phyloP scores from a whole-genome alignment of 345 rosid genomes.

The Moricandia moricandioides region DNA sequence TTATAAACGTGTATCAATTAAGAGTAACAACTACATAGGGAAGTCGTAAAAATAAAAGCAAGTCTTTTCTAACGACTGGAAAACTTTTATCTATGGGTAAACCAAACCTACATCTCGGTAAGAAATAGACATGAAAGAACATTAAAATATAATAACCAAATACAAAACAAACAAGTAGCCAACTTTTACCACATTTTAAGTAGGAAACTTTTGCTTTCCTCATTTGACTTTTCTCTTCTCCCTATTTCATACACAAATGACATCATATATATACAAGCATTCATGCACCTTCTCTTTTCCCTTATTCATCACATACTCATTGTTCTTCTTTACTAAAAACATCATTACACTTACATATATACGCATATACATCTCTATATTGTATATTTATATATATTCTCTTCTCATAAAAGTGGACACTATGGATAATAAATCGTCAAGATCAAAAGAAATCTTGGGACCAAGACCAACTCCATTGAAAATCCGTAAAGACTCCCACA shows the following conservation, averaged over 20 bases:
- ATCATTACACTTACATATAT: slow-evolving; percentile 12
- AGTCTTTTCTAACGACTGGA: slow-evolving; percentile 22
- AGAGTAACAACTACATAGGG: neutral
- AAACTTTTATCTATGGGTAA: slow-evolving; percentile 5
- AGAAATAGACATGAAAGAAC: slow-evolving; percentile 21
- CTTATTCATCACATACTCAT: slow-evolving; percentile 33
- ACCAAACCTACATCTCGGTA: slow-evolving; percentile 26
- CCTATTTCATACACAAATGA: slow-evolving; percentile 4
- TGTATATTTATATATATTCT: neutral
- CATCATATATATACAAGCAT: slow-evolving; percentile 28
- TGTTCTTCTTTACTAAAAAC: slow-evolving; percentile 21
- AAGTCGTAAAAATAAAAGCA: neutral
- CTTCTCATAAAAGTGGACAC: slow-evolving; percentile 12
- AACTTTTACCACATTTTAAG: slow-evolving; percentile 34
- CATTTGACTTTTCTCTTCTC: slow-evolving; percentile 35
- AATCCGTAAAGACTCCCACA: slow-evolving; percentile 71
- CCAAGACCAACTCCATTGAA: slow-evolving; percentile 77
- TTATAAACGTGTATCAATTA: neutral
- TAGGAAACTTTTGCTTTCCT: slow-evolving; percentile 18
- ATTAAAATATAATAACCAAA: slow-evolving; percentile 7
- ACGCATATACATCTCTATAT: neutral
- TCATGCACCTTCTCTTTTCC: slow-evolving; percentile 22
- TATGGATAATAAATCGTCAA: slow-evolving; percentile 54
- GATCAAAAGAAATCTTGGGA: slow-evolving; percentile 67
- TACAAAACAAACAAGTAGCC: slow-evolving; percentile 29